Conservation (phyloP, 2,329 filamentous ascomycete species). For the Neofusicoccum laricinum region DNA sequence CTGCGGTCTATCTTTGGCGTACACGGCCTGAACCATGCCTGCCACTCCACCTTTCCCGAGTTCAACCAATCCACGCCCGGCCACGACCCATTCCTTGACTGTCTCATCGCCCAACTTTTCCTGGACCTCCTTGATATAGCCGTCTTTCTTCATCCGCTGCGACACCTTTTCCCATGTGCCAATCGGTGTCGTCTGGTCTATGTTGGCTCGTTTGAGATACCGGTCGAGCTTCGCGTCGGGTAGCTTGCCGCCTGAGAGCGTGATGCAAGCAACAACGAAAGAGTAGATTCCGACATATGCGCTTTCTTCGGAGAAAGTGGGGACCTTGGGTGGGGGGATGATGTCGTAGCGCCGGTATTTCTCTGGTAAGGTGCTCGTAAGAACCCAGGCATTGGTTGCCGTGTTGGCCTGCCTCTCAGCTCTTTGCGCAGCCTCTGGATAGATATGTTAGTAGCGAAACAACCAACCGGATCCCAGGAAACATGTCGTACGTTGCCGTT, state of each 20-base stretch:
- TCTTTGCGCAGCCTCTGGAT: slow-evolving; percentile 51
- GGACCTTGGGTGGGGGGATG: slow-evolving; percentile 64
- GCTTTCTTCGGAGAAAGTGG: slow-evolving; percentile 67
- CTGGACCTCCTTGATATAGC: slow-evolving; percentile 73
- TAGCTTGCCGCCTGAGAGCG: slow-evolving; percentile 67
- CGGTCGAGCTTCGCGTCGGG: slow-evolving; percentile 76
- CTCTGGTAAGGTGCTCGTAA: slow-evolving; percentile 69
- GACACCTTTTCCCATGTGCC: slow-evolving; percentile 73
- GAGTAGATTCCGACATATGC: slow-evolving; percentile 80
- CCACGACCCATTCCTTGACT: slow-evolving; percentile 76
- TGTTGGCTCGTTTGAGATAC: slow-evolving; percentile 71
- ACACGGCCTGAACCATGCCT: slow-evolving; percentile 61
- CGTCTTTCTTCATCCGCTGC: slow-evolving; percentile 72
- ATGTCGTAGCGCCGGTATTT: slow-evolving; percentile 64
- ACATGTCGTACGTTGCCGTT: slow-evolving; percentile 64
- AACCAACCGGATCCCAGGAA: background rate
- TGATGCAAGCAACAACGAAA: slow-evolving; percentile 73
- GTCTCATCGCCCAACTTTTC: slow-evolving; percentile 72
- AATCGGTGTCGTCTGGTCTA: slow-evolving; percentile 69
- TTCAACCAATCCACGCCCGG: slow-evolving; percentile 81
- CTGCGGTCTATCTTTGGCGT: slow-evolving; percentile 36
- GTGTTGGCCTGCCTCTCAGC: slow-evolving; percentile 47
- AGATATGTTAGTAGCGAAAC: background rate
- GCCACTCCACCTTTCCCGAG: slow-evolving; percentile 74
- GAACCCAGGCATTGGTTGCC: slow-evolving; percentile 66